Base-by-base conservation (phyloP, 768 basidiomycete species). In the Heimioporus sp. region DNA sequence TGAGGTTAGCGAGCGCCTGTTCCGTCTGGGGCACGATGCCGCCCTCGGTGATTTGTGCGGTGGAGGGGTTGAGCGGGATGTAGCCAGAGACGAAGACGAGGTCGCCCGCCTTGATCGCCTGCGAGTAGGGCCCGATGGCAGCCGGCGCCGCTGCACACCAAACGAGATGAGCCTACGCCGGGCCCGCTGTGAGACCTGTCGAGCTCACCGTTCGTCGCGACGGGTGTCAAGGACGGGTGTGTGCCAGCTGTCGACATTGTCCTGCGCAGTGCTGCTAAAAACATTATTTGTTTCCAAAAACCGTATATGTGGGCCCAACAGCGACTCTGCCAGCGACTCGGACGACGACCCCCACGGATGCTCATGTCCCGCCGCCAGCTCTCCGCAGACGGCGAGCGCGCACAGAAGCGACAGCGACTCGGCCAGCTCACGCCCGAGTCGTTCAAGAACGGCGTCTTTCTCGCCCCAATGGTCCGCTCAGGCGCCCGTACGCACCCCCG, bases 381-480 rank as follows among this genome's bases (percentile, higher is more conserved):
- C 30, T 81, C 83, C 17, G 75, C 60, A 28, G 61, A 64, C 15
- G 49, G 57, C 35, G 59, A 55, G 42, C 67, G 67, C 24, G 67
- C 73, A 11, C 28, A 72, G 0, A 90, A 90, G 64, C 79, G 82
- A 9, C 72, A 74, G 37, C 81, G 75, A 59, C 59, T 80, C 10
- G 81, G 79, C 15, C 80, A 83, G 57, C 76, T 90, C 16, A 85
- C 85, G 0, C 64, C 76, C 1, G 83, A 85, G 28, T 85, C 92
- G 56, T 99, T 93, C 74, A 86, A 86, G 57, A 79, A 91, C 72
- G 95, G 93, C 10, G 75, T 98, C 30, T 87, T 97, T 63, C 80
- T 99, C n/a, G 96, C 97, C 3, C 97, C 97, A 2, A 99, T 99
- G 97, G 97, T 99, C 47, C 82, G 94, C 64, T 96, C 92, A 52